Percentiles rank a stretch among this genome's conserved stretches.
Conservation (phyloP, 2,329 filamentous ascomycete species). For the Daldinia sp. region DNA sequence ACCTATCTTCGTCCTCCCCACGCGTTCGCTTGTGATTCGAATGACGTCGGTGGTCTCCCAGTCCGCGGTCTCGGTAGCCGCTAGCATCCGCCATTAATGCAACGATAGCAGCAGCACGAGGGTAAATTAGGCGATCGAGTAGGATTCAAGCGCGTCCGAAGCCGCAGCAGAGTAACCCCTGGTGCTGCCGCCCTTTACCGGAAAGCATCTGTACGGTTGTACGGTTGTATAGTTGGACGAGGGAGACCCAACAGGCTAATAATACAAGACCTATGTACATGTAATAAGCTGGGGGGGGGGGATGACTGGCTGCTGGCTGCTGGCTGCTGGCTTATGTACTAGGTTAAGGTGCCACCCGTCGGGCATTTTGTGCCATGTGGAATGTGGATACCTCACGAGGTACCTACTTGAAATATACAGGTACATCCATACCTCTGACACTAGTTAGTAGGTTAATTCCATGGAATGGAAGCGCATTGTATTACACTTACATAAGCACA, state of each 20-base stretch:
- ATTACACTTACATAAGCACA: constrained; percentile 9
- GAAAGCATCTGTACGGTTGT: constrained; percentile 3
- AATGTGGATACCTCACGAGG: too few species aligned
- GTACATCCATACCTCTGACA: too few species aligned
- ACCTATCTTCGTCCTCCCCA: constrained; percentile 24
- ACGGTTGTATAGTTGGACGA: background rate
- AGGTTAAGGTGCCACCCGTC: background rate
- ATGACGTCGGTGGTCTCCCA: constrained; percentile 29
- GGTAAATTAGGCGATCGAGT: constrained; percentile 7
- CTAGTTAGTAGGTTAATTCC: too few species aligned
- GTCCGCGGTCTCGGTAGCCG: constrained; percentile 15
- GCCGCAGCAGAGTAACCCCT: constrained; percentile 17
- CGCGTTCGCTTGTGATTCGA: constrained; percentile 35
- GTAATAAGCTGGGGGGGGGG: background rate
- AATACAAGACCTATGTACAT: too few species aligned
- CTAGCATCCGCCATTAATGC: constrained; percentile 27
- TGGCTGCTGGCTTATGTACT: background rate
- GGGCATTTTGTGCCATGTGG: constrained; percentile 16
- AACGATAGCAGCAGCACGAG: constrained; percentile 17
- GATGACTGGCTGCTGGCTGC: too few species aligned
- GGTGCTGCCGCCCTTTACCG: constrained; percentile 3
- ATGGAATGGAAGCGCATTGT: too few species aligned
- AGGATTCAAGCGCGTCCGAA: constrained; percentile 28
- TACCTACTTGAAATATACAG: too few species aligned
- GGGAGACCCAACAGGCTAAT: constrained; percentile 5